A percentile compares a stretch with the other conserved stretches of the same genome.
These are phyloP conservation scores for Stephanodiscus minutulus DNA, from an alignment of 108 stramenopile species.

Conservation along the genomic window DNA sequence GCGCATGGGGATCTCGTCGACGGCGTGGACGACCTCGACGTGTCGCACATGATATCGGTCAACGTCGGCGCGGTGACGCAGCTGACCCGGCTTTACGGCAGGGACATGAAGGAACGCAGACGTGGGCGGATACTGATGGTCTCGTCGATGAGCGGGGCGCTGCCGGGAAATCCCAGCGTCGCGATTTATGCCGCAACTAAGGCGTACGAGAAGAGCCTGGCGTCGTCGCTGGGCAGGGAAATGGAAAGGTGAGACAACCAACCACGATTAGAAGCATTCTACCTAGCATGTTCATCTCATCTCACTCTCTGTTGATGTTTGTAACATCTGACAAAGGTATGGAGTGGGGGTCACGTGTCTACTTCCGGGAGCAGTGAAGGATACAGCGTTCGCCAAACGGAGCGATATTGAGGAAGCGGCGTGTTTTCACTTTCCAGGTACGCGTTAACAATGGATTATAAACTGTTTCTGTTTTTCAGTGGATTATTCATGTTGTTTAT, in stretches of 20 bases:
- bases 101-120: constrained; percentile 74
- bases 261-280: not conserved
- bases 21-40: constrained; percentile 28
- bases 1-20: constrained; percentile 64
- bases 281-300: not conserved
- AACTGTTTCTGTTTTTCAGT: not conserved
- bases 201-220: constrained; percentile 73
- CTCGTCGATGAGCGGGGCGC: constrained; percentile 67
- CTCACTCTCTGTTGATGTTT: not conserved
- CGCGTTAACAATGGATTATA: not conserved
- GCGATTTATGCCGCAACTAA: constrained; percentile 84
- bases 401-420: constrained; percentile 63
- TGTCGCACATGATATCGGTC: constrained; percentile 67
- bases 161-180: constrained; percentile 66
- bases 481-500: not conserved
- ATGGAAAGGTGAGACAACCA: constrained; percentile 59
- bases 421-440: constrained; percentile 73
- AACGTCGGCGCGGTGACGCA: constrained; percentile 65
- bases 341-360: constrained; percentile 90
- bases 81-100: constrained; percentile 71
- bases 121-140: constrained; percentile 84
- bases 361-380: constrained; percentile 79
- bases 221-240: constrained; percentile 75
- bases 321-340: constrained; percentile 19
- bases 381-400: constrained; percentile 64